Conservation (phyloP, 208 protist genomes). For the Vickermania spadyakhi region DNA sequence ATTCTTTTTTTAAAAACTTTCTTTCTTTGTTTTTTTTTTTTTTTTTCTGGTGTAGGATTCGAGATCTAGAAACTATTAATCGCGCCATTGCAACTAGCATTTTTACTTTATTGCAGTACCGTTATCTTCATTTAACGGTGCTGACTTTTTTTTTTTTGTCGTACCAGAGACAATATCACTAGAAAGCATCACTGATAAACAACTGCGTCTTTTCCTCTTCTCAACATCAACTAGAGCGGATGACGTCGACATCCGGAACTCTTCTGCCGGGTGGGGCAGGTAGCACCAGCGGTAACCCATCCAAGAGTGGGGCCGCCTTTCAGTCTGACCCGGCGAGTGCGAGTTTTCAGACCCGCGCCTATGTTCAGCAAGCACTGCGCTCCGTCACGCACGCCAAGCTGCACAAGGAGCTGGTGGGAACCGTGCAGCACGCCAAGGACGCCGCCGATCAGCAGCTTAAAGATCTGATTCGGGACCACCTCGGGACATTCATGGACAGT, state of each 20-base stretch:
- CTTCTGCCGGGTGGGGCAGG: too few species aligned
- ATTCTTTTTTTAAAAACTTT: too few species aligned
- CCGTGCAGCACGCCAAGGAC: slow-evolving; percentile 23
- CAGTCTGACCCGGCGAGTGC: slow-evolving; percentile 54
- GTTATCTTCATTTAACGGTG: too few species aligned
- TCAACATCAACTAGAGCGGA: too few species aligned
- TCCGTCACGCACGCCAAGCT: slow-evolving; percentile 37
- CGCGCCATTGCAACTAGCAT: not conserved
- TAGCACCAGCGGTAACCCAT: too few species aligned
- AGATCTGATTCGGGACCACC: slow-evolving; percentile 67
- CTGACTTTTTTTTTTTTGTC: too few species aligned
- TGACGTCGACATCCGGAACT: too few species aligned
- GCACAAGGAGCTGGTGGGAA: slow-evolving; percentile 32
- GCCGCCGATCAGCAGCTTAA: slow-evolving; percentile 54
- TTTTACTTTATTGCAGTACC: not conserved
- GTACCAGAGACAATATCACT: too few species aligned
- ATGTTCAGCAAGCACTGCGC: slow-evolving; percentile 35
- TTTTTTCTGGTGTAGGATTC: not conserved
- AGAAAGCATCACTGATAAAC: too few species aligned
- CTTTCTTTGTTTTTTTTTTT: slow-evolving; percentile 3
- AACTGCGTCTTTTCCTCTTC: too few species aligned
- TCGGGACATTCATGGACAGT: slow-evolving; percentile 76
- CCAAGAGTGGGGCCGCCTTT: slow-evolving; percentile 7
- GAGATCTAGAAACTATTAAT: not conserved
- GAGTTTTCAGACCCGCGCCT: slow-evolving; percentile 60